These are phyloP conservation scores for Penicillium sp. DNA, from an alignment of 2,329 filamentous ascomycete species.

Conservation along the genomic window DNA sequence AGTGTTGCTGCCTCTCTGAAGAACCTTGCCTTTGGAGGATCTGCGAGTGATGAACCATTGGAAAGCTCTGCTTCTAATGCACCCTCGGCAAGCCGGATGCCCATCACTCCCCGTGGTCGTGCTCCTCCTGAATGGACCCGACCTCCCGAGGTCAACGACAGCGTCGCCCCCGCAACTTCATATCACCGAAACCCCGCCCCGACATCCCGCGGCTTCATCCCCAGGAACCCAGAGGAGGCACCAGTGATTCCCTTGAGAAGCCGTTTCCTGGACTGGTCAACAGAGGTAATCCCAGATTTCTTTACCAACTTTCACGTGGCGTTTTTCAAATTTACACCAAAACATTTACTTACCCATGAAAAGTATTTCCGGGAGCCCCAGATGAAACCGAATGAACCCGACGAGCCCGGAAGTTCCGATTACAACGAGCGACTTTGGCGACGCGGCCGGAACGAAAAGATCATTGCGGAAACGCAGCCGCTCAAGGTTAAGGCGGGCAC, in stretches of 20 bases:
- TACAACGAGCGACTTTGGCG: constrained; percentile 96
- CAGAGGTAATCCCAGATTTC: constrained; percentile 52
- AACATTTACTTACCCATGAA: constrained; percentile 27
- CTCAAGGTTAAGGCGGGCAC: constrained; percentile 82
- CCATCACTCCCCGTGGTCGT: constrained; percentile 47
- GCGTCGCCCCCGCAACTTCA: constrained; percentile 58
- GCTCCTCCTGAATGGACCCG: constrained; percentile 55
- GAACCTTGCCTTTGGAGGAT: constrained; percentile 53
- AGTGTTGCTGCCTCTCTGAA: constrained; percentile 62
- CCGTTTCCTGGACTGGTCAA: constrained; percentile 88
- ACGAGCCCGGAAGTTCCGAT: constrained; percentile 91
- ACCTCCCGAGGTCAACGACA: constrained; percentile 71
- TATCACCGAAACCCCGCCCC: constrained; percentile 75
- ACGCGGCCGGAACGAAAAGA: constrained; percentile 83
- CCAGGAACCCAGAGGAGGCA: constrained; percentile 54
- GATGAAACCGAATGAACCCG: constrained; percentile 93
- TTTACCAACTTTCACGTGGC: constrained; percentile 10
- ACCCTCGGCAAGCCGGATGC: constrained; percentile 30
- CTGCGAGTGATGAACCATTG: constrained; percentile 32
- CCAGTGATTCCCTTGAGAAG: constrained; percentile 72
- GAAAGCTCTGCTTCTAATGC: constrained; percentile 26
- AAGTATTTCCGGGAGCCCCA: constrained; percentile 94
- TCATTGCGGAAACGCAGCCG: constrained; percentile 87
- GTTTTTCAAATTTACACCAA: background rate
- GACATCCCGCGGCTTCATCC: constrained; percentile 67